Percentiles rank a stretch among this genome's conserved stretches.
Conservation (phyloP, 306 rosid genomes). For the Clitoria ternatea region DNA sequence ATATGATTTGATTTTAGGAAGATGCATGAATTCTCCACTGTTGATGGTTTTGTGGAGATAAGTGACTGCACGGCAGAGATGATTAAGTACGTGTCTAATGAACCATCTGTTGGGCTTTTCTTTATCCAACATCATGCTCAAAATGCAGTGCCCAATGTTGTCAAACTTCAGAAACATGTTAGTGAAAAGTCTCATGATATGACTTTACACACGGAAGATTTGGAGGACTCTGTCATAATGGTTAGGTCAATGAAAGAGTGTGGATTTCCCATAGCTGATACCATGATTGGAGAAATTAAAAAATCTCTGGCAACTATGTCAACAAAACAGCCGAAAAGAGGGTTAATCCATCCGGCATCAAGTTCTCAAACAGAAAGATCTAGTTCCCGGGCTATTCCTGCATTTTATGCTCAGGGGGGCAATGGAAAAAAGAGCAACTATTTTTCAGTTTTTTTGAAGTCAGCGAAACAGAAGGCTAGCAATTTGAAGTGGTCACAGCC, state of each 20-base stretch:
- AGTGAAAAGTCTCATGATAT: constrained; percentile 59
- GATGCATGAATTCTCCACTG: constrained; percentile 83
- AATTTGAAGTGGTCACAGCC: constrained; percentile 61
- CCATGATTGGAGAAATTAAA: constrained; percentile 77
- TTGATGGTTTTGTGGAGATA: constrained; percentile 88
- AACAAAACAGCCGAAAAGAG: constrained; percentile 66
- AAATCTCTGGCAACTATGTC: constrained; percentile 57
- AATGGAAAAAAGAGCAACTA: constrained; percentile 43
- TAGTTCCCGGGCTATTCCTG: constrained; percentile 39
- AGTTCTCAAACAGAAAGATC: constrained; percentile 42
- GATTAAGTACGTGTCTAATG: constrained; percentile 75
- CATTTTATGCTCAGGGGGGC: constrained; percentile 24
- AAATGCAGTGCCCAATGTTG: constrained; percentile 65
- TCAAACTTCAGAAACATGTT: constrained; percentile 44
- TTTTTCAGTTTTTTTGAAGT: constrained; percentile 54
- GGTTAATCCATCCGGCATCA: constrained; percentile 43
- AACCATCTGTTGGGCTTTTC: constrained; percentile 91
- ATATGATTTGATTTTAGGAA: constrained; percentile 43
- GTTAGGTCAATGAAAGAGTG: constrained; percentile 76
- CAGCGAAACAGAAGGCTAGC: constrained; percentile 70
- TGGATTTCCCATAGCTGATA: constrained; percentile 66
- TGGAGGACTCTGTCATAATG: constrained; percentile 70
- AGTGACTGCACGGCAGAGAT: constrained; percentile 78
- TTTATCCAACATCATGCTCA: constrained; percentile 85
- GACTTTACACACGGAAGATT: constrained; percentile 69